Evolutionary conservation across 805 yeast genomes (phyloP), one percentile per base, ranked within the genome.

Genomic region (Pichia heedii): DNA sequence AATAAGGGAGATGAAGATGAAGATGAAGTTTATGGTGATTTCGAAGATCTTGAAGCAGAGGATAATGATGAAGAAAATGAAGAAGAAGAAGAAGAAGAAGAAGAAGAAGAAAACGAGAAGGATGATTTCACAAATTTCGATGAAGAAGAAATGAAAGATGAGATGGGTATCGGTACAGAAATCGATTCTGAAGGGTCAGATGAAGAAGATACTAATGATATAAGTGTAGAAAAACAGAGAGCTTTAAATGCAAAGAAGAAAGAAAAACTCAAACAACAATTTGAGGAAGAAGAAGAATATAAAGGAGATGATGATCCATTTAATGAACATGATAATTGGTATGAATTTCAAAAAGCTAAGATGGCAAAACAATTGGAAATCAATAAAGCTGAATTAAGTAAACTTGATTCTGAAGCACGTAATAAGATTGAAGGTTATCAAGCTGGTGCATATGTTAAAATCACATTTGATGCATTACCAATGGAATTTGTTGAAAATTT

Each of bases 351-450:
- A 63, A 93, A 93, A 68, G 94, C 95, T 48, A 90, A 89, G 57
- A 89, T 94, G 79, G 88, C 96, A 45, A 90, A 93, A 61, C 98
- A 93, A 66, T 68, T 85, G 50, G 97, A 90, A 49, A 88, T 94
- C 65, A 94, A 93, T 63, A 84, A 86, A 61, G 76, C 85, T 10
- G 89, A 82, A 60, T 71, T 77, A 44, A 81, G 77, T 18, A 71
- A 74, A 36, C 73, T 93, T 81, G 94, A 87, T 46, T 70, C 67
- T 12, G 84, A 73, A n/a, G 77, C 84, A 19, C 74, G 97, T 56
- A 69, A 77, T 45, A 79, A 78, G 51, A 79, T 94, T 51, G 97
- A 90, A 66, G 99, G 99, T 48, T 84, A 70, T 62, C 76, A 83
- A 49, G 93, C 97, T 0, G 99, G 99, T 26, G 78, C 95, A 1